Base-by-base conservation (phyloP, 257 asterid species). In the Sherardia arvensis region DNA sequence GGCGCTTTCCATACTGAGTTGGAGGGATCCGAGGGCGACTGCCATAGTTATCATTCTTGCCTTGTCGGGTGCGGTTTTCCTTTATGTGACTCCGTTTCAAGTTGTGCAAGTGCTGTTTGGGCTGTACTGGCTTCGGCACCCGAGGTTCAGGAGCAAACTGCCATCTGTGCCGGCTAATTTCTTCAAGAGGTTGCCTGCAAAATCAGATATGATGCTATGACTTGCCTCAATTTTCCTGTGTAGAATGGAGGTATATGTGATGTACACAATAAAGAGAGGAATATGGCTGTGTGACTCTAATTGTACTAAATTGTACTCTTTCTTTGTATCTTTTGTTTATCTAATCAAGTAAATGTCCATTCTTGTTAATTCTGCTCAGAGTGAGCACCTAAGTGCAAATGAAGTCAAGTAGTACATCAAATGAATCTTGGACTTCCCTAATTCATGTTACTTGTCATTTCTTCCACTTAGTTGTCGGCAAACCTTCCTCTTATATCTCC, bases 1-100 rank as follows among this genome's bases (percentile, higher is more conserved):
- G 66, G 85, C 83, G 15, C 87, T 86, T 34, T 71, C 87, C 23
- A 70, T 92, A 69, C 69, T 92, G 61, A 92, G 86, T 84, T 92
- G 98, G 98, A 83, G 98, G 77, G 98, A 92, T 69, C 95, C 97
- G 0, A 75, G 98, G 74, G 97, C 95, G 20, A 86, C 98, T 0
- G 88, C 95, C 1, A 76, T 86, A 34, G 71, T 92, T 48, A 78
- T 88, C 27, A 67, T 74, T 62, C 72, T 86, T 56, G 77, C 98
- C 17, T 60, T 92, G 71, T 66, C 81, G 47, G 73, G 74, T 65
- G 98, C 97, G 32, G 89, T 92, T 67, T 66, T 85, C 53, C 80
- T 92, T 11, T 92, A 88, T 45, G 77, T 88, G 20, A 82, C 91
- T 38, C 98, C 95, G 2, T 88, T 88, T 72, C 95, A 87, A 64